Conservation (phyloP, 1,139 yeast species). For the Sugiyamaella sp. region DNA sequence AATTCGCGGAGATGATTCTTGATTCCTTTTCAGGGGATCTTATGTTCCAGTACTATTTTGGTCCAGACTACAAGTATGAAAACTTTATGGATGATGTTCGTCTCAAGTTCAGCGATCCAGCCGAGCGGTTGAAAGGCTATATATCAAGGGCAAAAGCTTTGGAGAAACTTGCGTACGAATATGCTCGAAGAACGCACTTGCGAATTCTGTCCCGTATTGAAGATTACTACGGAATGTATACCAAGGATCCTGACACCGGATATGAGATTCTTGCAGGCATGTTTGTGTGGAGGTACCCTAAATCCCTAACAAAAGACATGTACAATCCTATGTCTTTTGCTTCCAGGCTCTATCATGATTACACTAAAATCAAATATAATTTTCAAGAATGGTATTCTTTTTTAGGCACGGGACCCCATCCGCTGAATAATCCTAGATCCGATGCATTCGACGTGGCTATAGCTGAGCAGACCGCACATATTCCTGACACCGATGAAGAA, state of each 20-base stretch:
- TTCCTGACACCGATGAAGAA: conserved; percentile 18
- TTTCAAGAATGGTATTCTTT: conserved; percentile 19
- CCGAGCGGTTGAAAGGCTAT: conserved; percentile 19
- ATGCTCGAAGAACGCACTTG: conserved; percentile 21
- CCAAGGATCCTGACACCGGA: conserved; percentile 9
- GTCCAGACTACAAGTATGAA: conserved; percentile 24
- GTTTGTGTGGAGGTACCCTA: conserved; percentile 21
- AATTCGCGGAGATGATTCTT: conserved; percentile 22
- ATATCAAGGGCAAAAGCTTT: conserved; percentile 22
- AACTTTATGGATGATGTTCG: conserved; percentile 19
- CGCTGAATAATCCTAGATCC: conserved; percentile 21
- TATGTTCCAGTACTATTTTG: conserved; percentile 25
- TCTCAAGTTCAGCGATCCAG: conserved; percentile 20
- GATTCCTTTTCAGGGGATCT: conserved; percentile 23
- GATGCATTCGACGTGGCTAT: conserved; percentile 6
- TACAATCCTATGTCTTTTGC: conserved; percentile 4
- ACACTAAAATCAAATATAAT: conserved; percentile 13
- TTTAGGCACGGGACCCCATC: conserved; percentile 21
- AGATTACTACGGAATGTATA: conserved; percentile 18
- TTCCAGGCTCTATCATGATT: conserved; percentile 13
- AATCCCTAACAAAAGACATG: conserved; percentile 1
- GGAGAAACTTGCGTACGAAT: conserved; percentile 19
- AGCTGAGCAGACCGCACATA: conserved; percentile 14
- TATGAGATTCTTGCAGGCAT: conserved; percentile 21
- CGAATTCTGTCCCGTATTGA: conserved; percentile 13